phyloP scores from a whole-genome alignment of 2,329 filamentous ascomycete species.

The Aspergillus latus region DNA sequence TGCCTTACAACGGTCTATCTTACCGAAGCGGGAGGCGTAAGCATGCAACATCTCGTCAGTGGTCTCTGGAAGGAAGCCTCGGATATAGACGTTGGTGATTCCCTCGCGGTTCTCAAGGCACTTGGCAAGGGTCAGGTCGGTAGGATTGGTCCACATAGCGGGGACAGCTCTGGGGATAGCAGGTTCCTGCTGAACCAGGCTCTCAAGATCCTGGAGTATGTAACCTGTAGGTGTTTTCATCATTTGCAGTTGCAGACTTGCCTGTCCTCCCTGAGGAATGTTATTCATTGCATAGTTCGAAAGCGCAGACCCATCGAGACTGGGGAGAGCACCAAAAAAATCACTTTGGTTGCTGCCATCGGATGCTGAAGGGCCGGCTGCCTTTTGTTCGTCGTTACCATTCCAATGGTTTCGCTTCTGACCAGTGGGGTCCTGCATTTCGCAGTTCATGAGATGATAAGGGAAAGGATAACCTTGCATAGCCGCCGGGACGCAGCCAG shows the following conservation, averaged over 20 bases:
- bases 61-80: slow-evolving; percentile 90
- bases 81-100: slow-evolving; percentile 97
- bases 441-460: slow-evolving; percentile 34
- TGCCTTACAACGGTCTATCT: slow-evolving; percentile 94
- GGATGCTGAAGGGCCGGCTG: slow-evolving; percentile 64
- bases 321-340: slow-evolving; percentile 55
- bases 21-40: slow-evolving; percentile 85
- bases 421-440: slow-evolving; percentile 37
- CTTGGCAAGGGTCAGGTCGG: slow-evolving; percentile 87
- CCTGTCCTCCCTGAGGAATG: slow-evolving; percentile 56
- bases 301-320: slow-evolving; percentile 56
- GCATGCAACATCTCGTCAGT: slow-evolving; percentile 85
- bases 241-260: slow-evolving; percentile 43
- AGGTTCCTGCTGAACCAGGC: slow-evolving; percentile 72
- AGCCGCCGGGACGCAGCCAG: slow-evolving; percentile 30
- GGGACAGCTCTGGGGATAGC: slow-evolving; percentile 84
- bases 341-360: slow-evolving; percentile 60
- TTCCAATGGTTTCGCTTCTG: slow-evolving; percentile 44
- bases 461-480: slow-evolving; percentile 39
- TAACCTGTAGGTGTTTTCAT: slow-evolving; percentile 49
- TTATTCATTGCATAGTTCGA: slow-evolving; percentile 56
- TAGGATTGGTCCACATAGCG: slow-evolving; percentile 76
- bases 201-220: slow-evolving; percentile 57
- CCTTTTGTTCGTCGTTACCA: slow-evolving; percentile 42
- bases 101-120: slow-evolving; percentile 92